Evolutionary conservation across 2,329 filamentous ascomycete species (phyloP), one percentile per base, ranked within the genome.

Genomic region (Fusarium tricinctum): DNA sequence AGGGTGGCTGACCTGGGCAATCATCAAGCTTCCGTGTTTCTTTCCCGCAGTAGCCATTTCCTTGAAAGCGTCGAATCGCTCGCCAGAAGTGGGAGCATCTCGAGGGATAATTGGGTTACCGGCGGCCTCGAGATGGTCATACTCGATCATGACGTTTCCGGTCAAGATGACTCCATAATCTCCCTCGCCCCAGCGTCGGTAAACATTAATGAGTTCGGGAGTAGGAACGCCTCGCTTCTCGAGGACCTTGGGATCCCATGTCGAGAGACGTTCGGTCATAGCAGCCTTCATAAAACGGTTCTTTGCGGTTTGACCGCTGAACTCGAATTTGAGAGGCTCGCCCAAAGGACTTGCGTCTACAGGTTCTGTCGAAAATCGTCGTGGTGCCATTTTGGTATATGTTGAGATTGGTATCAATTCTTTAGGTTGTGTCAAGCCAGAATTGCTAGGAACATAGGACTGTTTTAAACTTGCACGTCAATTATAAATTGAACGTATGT

Each of bases 261-360:
- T 87, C 0, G 88, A 86, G 15, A 91, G 78, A 9, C 84, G 81
- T 75, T 92, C 90, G 3, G 86, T 86, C 89, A 92, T 91, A 42
- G 90, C 86, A 8, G 81, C 88, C 76, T 92, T 92, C 67, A 91
- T 76, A 72, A 91, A 88, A n/a, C 88, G 82, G 74, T 91, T 92
- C 42, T 84, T 84, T 3, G 88, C 88, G 3, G 83, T 85, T 58
- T 80, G 82, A 51, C 84, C 82, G 42, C 84, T 85, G 75, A 86
- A 86, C 26, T 78, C 76, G 64, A 85, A 86, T 19, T 78, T 74
- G 46, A 88, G 78, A 12, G 85, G 83, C 68, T 81, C 68, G 14
- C 76, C 83, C 19, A 88, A 75, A 13, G 43, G 61, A 39, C 63
- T 61, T 8, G 63, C 48, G 23, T 66, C 63, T 23, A 40, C 28